A percentile compares a stretch with the other conserved stretches of the same genome.
These are phyloP conservation scores for Viola odorata DNA, from an alignment of 345 rosid genomes.

Conservation along the genomic window DNA sequence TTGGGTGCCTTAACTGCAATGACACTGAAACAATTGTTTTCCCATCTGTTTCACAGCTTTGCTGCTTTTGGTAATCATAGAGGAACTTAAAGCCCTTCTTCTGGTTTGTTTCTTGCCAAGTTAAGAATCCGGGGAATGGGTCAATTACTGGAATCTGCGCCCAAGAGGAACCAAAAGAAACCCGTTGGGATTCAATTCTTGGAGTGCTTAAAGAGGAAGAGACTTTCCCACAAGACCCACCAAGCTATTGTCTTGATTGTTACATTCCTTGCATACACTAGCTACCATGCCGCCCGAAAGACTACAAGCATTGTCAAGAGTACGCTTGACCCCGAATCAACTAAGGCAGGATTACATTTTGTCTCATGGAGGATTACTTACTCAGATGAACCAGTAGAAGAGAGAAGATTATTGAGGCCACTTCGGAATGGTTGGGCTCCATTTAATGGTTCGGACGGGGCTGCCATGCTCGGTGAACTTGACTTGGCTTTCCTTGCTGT, in stretches of 20 bases:
- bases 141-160: too few species aligned
- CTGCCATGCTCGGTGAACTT: slow-evolving; percentile 62
- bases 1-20: background rate
- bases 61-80: too few species aligned
- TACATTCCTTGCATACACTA: slow-evolving; percentile 63
- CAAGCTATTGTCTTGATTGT: slow-evolving; percentile 67
- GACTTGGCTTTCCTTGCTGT: slow-evolving; percentile 70
- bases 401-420: slow-evolving; percentile 11
- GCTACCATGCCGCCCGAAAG: slow-evolving; percentile 74
- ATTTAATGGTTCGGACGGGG: slow-evolving; percentile 57
- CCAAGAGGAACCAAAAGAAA: too few species aligned
- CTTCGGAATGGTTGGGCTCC: slow-evolving; percentile 61
- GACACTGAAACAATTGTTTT: too few species aligned
- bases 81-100: too few species aligned
- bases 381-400: slow-evolving; percentile 14
- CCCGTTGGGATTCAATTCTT: too few species aligned
- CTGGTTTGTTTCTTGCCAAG: too few species aligned
- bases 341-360: slow-evolving; percentile 25
- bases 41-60: too few species aligned
- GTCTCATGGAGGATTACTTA: slow-evolving; percentile 25
- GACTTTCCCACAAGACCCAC: slow-evolving; percentile 14
- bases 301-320: slow-evolving; percentile 83
- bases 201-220: too few species aligned
- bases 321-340: slow-evolving; percentile 60
- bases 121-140: too few species aligned